phyloP scores from a whole-genome alignment of 116 monocot genomes.

The Papilionanthe hybrid region DNA sequence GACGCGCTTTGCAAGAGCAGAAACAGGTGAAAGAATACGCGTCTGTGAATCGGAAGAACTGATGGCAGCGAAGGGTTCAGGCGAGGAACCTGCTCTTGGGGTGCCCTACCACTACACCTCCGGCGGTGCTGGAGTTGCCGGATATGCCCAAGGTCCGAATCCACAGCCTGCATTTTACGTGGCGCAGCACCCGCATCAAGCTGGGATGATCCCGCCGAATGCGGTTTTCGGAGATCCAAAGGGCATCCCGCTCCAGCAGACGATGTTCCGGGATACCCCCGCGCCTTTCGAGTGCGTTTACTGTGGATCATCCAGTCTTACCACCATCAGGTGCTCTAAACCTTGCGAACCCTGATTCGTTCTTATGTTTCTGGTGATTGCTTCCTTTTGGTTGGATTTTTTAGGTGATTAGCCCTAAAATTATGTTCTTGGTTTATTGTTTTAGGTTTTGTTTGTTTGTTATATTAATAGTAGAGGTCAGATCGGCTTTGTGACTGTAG shows the following conservation, averaged over 20 bases:
- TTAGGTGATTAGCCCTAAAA: not conserved
- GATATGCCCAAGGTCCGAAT: not conserved
- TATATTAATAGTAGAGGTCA: not conserved
- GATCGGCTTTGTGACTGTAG: not conserved
- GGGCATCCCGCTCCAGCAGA: constrained; percentile 71
- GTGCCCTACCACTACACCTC: constrained; percentile 36
- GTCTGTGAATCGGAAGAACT: not conserved
- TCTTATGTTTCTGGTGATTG: not conserved
- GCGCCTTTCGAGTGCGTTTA: constrained; percentile 68
- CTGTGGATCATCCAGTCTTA: constrained; percentile 72
- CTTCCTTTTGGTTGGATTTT: not conserved
- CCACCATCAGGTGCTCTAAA: constrained; percentile 44
- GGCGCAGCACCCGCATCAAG: constrained; percentile 48
- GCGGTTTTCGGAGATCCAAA: constrained; percentile 69
- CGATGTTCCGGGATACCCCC: constrained; percentile 70
- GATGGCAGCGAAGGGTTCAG: constrained; percentile 16
- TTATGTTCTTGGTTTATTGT: not conserved
- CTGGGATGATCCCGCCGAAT: constrained; percentile 65
- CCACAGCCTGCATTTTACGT: constrained; percentile 39
- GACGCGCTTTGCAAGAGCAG: not conserved
- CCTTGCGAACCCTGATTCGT: not conserved
- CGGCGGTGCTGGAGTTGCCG: not conserved
- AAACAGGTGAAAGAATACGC: constrained; percentile 1
- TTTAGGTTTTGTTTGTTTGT: not conserved
- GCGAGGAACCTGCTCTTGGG: constrained; percentile 48